Base-by-base conservation (phyloP, 345 rosid species). In the Citrus cavaleriei region DNA sequence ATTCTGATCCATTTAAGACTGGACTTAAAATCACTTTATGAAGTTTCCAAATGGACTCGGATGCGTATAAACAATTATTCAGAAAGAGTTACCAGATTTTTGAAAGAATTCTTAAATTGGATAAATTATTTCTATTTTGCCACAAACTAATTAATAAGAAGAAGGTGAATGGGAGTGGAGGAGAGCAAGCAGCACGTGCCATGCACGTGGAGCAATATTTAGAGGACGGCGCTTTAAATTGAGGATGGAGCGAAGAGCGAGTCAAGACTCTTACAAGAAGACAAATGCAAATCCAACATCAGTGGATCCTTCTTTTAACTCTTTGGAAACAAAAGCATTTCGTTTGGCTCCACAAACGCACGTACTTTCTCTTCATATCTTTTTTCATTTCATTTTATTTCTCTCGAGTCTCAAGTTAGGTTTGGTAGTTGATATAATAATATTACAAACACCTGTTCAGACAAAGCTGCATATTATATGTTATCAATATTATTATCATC, bases 181-280 rank as follows among this genome's bases (percentile, higher is more conserved):
- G 27, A 51, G 21, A 46, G 30, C 32, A 69, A n/a, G 19, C 6
- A 4, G 67, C 89, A 81, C 78, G 86, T 86, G 88, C 66, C 22
- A 5, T 22, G 79, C 89, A 79, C 77, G 79, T 57, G 77, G 5
- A 18, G 4, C 21, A 51, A 54, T 0, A 5, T 19, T 10, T 10
- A 16, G 2, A 35, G 83, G 85, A 28, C 81, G 86, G 85, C 82
- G 83, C 81, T 77, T 60, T 85, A 72, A 78, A 84, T 79, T 1
- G 8, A 27, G 51, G 19, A 24, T 18, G 58, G 58, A 54, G 58
- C 18, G 5, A 30, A 22, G 70, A 77, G 68, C 1, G 40, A 77
- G 79, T 74, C 82, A 72, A 75, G 49, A 58, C 77, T 30, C 55
- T 40, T 30, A 25, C 60, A 35, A 65, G 55, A 54, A 38, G 81